These are phyloP conservation scores for Syzygium grande DNA, from an alignment of 345 rosid species.

Conservation along the genomic window DNA sequence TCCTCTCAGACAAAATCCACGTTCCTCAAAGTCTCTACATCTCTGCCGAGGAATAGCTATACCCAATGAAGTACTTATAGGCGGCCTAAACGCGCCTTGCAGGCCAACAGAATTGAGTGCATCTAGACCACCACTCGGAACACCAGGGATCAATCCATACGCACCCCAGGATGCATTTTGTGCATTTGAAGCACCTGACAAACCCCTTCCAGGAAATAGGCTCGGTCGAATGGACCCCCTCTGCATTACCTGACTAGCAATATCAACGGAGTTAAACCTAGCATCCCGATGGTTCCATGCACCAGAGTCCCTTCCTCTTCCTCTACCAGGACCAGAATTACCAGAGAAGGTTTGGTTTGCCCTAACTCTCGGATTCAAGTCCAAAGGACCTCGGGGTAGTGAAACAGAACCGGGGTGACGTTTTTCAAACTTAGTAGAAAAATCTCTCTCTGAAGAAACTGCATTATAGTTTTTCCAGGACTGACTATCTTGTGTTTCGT, in stretches of 20 bases:
- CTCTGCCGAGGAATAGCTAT: slow-evolving; percentile 74
- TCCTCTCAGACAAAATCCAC: slow-evolving; percentile 96
- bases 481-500: slow-evolving; percentile 43
- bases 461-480: slow-evolving; percentile 29
- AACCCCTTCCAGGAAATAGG: slow-evolving; percentile 70
- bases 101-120: slow-evolving; percentile 58
- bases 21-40: slow-evolving; percentile 98
- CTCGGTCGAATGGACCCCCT: slow-evolving; percentile 40
- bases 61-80: slow-evolving; percentile 47
- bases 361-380: slow-evolving; percentile 53
- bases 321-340: slow-evolving; percentile 64
- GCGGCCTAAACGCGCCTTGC: slow-evolving; percentile 67
- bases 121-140: slow-evolving; percentile 75
- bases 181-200: slow-evolving; percentile 51
- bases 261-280: slow-evolving; percentile 51
- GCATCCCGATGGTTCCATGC: slow-evolving; percentile 69
- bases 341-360: slow-evolving; percentile 48
- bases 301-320: slow-evolving; percentile 78
- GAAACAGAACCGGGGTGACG: slow-evolving; percentile 42
- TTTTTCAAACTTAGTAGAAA: slow-evolving; percentile 44
- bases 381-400: slow-evolving; percentile 39
- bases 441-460: slow-evolving; percentile 33
- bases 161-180: slow-evolving; percentile 68
- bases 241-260: slow-evolving; percentile 72
- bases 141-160: slow-evolving; percentile 74